Conservation (phyloP, 768 basidiomycete species). For the Auricularia sp. region DNA sequence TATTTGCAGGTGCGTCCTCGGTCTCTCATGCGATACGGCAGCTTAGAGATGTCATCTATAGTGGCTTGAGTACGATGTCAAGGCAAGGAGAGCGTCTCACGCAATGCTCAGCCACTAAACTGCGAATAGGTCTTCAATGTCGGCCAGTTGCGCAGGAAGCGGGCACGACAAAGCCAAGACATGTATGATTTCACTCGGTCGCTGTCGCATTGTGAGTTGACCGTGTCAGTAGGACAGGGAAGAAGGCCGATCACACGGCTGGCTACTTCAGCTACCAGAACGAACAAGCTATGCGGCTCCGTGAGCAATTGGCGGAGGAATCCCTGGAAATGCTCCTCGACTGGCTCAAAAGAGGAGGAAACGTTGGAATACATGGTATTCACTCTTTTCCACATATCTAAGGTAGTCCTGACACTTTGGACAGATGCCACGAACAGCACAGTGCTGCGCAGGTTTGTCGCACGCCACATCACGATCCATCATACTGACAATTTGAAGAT, state of each 20-base stretch:
- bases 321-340: slow-evolving; percentile 89
- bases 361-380: slow-evolving; percentile 94
- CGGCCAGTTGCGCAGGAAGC: slow-evolving; percentile 80
- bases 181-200: slow-evolving; percentile 34
- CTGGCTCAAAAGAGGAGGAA: slow-evolving; percentile 92
- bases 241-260: slow-evolving; percentile 85
- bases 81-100: slow-evolving; percentile 34
- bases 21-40: too few relatives aligned
- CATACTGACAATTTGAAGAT: slow-evolving; percentile 30
- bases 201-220: not conserved
- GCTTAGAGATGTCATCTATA: slow-evolving; percentile 20
- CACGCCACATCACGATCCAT: slow-evolving; percentile 3
- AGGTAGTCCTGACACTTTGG: not conserved
- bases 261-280: slow-evolving; percentile 86
- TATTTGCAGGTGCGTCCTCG: slow-evolving; percentile 67
- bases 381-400: slow-evolving; percentile 1
- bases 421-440: slow-evolving; percentile 96
- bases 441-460: slow-evolving; percentile 48
- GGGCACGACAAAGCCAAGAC: slow-evolving; percentile 71
- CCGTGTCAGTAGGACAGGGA: slow-evolving; percentile 46
- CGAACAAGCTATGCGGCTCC: slow-evolving; percentile 56
- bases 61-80: slow-evolving; percentile 98
- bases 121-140: slow-evolving; percentile 84
- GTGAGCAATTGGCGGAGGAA: slow-evolving; percentile 81
- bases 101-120: not conserved